phyloP scores from a whole-genome alignment of 352 stramenopile genomes.

The Blastocystis sp. region DNA sequence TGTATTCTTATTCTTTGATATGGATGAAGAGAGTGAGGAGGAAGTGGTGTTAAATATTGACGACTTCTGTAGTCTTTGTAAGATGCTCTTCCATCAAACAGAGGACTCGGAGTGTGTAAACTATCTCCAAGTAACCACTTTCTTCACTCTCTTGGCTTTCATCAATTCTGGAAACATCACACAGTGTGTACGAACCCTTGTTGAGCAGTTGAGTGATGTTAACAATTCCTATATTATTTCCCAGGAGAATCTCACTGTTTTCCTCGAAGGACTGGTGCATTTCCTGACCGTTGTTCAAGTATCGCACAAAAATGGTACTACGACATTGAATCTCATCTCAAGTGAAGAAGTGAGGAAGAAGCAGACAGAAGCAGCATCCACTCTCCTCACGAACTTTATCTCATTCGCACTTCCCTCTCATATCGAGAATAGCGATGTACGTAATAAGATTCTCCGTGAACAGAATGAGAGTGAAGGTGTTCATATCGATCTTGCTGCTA shows the following conservation, averaged over 20 bases:
- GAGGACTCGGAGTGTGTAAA: not conserved
- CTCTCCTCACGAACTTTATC: not conserved
- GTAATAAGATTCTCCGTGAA: not conserved
- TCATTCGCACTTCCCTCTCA: not conserved
- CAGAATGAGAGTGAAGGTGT: not conserved
- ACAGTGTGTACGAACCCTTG: not conserved
- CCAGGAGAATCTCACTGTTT: not conserved
- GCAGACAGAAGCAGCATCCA: not conserved
- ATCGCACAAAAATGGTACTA: not conserved
- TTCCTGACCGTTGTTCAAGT: not conserved
- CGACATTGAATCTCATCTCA: not conserved
- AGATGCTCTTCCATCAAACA: not conserved
- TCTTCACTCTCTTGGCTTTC: not conserved
- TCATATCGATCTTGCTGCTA: not conserved
- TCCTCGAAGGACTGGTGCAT: not conserved
- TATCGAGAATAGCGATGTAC: not conserved
- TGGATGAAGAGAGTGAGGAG: not conserved
- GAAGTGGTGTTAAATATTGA: conserved; percentile 7
- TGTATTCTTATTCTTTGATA: not conserved
- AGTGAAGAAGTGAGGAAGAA: not conserved
- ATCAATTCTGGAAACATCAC: not conserved
- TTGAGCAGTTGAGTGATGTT: not conserved
- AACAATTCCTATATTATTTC: not conserved
- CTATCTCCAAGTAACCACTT: not conserved
- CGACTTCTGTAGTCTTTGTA: not conserved